Base-by-base conservation (phyloP, 352 stramenopile genomes). In the Pythium aquatile region DNA sequence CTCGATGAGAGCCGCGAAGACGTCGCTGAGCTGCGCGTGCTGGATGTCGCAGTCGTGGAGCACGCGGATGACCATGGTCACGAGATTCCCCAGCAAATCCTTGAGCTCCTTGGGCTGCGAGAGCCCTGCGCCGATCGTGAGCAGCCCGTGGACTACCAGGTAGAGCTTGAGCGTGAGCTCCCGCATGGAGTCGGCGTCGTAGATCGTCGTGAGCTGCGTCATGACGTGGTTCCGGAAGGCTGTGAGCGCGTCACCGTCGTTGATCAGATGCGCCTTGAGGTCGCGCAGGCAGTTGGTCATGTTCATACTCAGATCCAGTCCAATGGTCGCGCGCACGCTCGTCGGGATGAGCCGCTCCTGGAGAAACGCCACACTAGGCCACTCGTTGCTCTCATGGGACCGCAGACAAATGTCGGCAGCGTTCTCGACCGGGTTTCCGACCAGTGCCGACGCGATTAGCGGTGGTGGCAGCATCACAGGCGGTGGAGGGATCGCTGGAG, bases 101-200 rank as follows among this genome's bases (percentile, higher is more conserved):
- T 90, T 88, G 33, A 91, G 69, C 49, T 91, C 84, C 57, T 93
- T 91, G 2, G 80, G 77, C 66, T 91, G 82, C 16, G 84, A 93
- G 44, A 93, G 66, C 11, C 80, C 81, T 20, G 81, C 84, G 24
- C 84, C 84, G 49, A 93, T 91, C 24, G 82, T 87, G 55, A 93
- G 48, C 40, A 93, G 68, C 9, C 81, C 83, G 61, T 90, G 79
- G 13, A 88, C 68, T 7, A 93, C 68, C 16, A 87, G 65, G 29
- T 90, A 83, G 64, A 93, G 56, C 49, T 90, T 91, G 57, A 66
- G 72, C 1, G 74, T 65, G 2, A 88, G 62, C 39, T 77, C 57
- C 26, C 63, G 57, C 14, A 83, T 51, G 6, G 58, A 65, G 11
- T 66, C 51, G 11, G 44, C 20, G n/a, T 37, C 69, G 32, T 76